Conservation (phyloP, 768 basidiomycete species). For the Lactarius sp. region DNA sequence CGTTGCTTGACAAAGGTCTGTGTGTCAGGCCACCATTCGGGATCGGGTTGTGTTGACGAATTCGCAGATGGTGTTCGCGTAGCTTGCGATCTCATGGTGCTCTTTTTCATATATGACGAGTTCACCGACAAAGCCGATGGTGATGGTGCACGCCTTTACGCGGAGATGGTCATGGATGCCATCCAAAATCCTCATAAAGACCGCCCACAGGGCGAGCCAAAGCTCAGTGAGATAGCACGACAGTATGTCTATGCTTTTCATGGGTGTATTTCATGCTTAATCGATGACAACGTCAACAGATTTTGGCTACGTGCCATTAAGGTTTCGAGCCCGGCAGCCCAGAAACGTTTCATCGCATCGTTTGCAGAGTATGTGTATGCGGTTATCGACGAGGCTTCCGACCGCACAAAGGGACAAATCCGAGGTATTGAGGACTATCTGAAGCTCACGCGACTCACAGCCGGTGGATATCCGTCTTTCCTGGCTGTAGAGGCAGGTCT, state of each 20-base stretch:
- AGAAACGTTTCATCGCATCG: slow-evolving; percentile 31
- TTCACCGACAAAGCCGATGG: slow-evolving; percentile 6
- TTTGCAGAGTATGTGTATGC: slow-evolving; percentile 33
- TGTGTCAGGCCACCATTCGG: background rate
- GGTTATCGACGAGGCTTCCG: slow-evolving; percentile 31
- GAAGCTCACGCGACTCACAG: slow-evolving; percentile 47
- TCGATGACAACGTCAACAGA: background rate
- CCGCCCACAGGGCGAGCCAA: background rate
- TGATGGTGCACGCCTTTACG: background rate
- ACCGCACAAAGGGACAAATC: slow-evolving; percentile 27
- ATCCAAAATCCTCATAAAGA: slow-evolving; percentile 1
- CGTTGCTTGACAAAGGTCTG: background rate
- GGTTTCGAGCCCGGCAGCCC: background rate
- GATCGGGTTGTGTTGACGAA: background rate
- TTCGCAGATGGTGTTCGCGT: background rate
- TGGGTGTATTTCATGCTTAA: background rate
- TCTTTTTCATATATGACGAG: slow-evolving; percentile 7
- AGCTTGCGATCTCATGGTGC: background rate
- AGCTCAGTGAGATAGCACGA: slow-evolving; percentile 10
- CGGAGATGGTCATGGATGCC: slow-evolving; percentile 5
- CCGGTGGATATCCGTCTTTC: slow-evolving; percentile 48
- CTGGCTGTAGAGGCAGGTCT: slow-evolving; percentile 49
- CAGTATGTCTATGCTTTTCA: background rate
- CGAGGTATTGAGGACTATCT: slow-evolving; percentile 49
- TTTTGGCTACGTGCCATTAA: background rate